phyloP scores from a whole-genome alignment of 345 rosid species.

The Pugionium cornutum region DNA sequence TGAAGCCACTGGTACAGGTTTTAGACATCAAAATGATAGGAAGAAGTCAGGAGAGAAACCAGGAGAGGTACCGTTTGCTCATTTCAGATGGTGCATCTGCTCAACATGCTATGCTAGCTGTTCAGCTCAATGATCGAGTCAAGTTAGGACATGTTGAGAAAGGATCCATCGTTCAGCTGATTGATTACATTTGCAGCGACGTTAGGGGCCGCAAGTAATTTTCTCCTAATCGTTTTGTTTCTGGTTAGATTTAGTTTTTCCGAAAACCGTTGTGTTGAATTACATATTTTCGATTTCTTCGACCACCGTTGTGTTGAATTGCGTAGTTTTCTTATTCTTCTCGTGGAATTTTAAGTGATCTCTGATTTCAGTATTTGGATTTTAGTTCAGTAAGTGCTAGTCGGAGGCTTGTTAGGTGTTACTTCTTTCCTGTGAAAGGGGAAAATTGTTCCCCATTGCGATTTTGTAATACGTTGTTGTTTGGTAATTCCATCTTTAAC shows the following conservation, averaged over 20 bases:
- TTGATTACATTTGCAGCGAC: conserved; percentile 80
- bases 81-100: conserved; percentile 63
- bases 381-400: background rate
- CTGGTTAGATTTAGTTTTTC: too few relatives aligned
- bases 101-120: conserved; percentile 82
- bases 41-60: conserved; percentile 51
- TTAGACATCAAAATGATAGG: conserved; percentile 65
- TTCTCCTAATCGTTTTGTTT: too few relatives aligned
- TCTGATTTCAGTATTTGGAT: conserved; percentile 2
- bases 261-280: too few relatives aligned
- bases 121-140: conserved; percentile 79
- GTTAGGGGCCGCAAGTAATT: conserved; percentile 68
- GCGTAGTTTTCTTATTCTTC: background rate
- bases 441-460: too few relatives aligned
- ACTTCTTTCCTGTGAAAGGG: background rate
- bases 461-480: background rate
- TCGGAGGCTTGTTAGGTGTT: conserved; percentile 4
- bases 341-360: conserved; percentile 3
- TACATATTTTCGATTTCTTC: background rate
- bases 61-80: conserved; percentile 60
- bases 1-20: conserved; percentile 81
- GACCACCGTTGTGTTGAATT: background rate
- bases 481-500: background rate
- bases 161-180: conserved; percentile 83
- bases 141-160: conserved; percentile 55